Evolutionary conservation across 2,329 filamentous ascomycete species (phyloP), one percentile per base, ranked within the genome.

Genomic region (Xylariomycetidae sp.): DNA sequence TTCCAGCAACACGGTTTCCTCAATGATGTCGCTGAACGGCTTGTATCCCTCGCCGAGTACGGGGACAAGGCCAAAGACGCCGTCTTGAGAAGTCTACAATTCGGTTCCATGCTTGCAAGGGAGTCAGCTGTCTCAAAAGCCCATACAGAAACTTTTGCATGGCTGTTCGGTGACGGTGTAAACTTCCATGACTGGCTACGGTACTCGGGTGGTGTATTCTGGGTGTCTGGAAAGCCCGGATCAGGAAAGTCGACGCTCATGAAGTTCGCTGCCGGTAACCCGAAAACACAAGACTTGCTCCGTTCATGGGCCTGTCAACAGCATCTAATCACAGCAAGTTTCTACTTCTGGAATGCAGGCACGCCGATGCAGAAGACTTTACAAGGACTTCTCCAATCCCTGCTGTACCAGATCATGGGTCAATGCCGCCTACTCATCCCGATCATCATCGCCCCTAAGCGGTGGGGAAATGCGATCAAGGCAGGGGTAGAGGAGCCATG

Each of bases 201-300:
- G 13, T 7, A 14, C 8, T 13, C 25, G 7, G 25, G 13, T 14
- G 7, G 15, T 7, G 25, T 29, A 6, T 48, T 41, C 30, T 48
- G 43, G 45, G 39, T 48, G 3, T 40, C 38, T 1, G 43, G 44
- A 2, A 49, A 47, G 26, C 38, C 43, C 2, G 47, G 47, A 4
- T 17, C 37, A 2, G 42, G 42, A 6, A 45, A 45, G 19, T 42
- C 42, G 3, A 45, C 42, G 9, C 30, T 44, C 22, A 38, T 47
- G 24, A 47, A 46, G 25, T 47, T 34, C 19, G 28, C 47, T 12
- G 16, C 16, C 7, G 3, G 10, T 16, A 8, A 35, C 10, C 12
- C 14, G 2, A 35, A 15, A 13, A 14, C 22, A 23, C 19, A 15
- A 12, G 9, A 25, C 8, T 14, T 33, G 2, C 22, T 33, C 3